Evolutionary conservation across 2,329 filamentous ascomycete genomes (phyloP).

Genomic region (Colletotrichum sp.): DNA sequence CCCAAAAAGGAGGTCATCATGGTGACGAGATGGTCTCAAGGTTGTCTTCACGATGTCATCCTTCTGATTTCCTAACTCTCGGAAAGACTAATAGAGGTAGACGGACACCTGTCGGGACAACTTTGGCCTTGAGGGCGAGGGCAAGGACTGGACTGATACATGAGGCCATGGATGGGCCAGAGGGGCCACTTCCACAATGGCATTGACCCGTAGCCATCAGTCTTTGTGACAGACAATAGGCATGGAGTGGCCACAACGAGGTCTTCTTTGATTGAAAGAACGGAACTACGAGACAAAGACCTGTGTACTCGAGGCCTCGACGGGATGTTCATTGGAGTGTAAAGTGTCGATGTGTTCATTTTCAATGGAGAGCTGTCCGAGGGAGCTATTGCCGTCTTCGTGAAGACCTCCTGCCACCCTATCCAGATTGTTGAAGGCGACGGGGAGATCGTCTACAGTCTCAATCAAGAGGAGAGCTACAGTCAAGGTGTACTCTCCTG

Average conservation of each 20-base stretch:
- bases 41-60: background rate
- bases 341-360: background rate
- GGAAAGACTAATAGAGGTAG: background rate
- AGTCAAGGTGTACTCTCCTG: background rate
- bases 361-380: background rate
- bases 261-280: background rate
- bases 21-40: background rate
- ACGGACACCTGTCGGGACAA: background rate
- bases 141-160: background rate
- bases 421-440: background rate
- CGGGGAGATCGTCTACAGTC: background rate
- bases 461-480: background rate
- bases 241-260: background rate
- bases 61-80: background rate
- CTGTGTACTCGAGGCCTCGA: background rate
- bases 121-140: background rate
- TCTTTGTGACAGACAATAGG: background rate
- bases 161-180: background rate
- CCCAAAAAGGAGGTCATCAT: background rate
- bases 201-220: background rate
- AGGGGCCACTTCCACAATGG: background rate
- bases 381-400: background rate
- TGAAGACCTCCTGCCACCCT: background rate
- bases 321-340: background rate
- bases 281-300: background rate